Conservation (phyloP, 805 yeast genomes). For the Scheffersomyces ergatensis region DNA sequence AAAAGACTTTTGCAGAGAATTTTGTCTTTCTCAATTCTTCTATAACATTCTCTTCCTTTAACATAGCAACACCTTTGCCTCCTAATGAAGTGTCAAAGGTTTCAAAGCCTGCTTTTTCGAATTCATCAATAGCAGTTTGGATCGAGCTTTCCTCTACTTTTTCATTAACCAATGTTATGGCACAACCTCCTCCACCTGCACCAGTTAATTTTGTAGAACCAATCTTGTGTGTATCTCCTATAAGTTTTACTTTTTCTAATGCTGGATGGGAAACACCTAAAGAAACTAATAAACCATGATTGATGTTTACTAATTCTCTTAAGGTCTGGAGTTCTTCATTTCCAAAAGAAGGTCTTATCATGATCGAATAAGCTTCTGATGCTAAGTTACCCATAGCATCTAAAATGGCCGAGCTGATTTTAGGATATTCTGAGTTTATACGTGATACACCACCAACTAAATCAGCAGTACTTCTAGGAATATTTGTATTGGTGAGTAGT, state of each 20-base stretch:
- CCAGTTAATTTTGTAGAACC: conserved; percentile 96
- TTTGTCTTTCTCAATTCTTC: conserved; percentile 9
- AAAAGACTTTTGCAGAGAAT: conserved; percentile 34
- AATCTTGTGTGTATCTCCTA: conserved; percentile 59
- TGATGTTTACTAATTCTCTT: conserved; percentile 66
- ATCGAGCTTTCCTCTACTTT: conserved; percentile 32
- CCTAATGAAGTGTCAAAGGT: conserved; percentile 81
- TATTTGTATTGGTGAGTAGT: conserved; percentile 76
- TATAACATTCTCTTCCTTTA: conserved; percentile 14
- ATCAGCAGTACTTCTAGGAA: conserved; percentile 85
- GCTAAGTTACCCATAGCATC: conserved; percentile 77
- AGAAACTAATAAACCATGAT: conserved; percentile 83
- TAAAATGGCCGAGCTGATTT: conserved; percentile 54
- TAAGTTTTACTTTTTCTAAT: conserved; percentile 69
- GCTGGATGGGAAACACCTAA: conserved; percentile 92
- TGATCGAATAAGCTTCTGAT: conserved; percentile 64
- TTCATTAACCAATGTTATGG: conserved; percentile 74
- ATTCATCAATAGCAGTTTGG: conserved; percentile 32
- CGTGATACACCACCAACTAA: conserved; percentile 75
- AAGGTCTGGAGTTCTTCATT: conserved; percentile 37
- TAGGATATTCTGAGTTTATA: conserved; percentile 51
- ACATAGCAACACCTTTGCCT: conserved; percentile 80
- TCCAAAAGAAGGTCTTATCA: conserved; percentile 52
- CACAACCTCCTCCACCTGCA: conserved; percentile 99
- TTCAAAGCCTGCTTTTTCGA: conserved; percentile 55